These are phyloP conservation scores for Solanum acaule DNA, from an alignment of 257 asterid species.

Conservation along the genomic window DNA sequence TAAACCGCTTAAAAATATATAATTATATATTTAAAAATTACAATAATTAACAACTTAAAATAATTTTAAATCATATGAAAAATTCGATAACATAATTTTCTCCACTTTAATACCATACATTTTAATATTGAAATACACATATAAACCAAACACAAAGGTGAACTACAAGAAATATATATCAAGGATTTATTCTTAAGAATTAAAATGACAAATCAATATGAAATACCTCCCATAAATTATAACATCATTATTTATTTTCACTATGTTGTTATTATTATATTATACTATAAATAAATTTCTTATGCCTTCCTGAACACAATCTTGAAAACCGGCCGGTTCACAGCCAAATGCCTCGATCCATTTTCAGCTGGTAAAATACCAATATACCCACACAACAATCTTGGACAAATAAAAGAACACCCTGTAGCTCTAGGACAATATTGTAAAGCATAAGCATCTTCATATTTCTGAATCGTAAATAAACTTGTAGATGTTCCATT, in stretches of 20 bases:
- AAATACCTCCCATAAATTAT: not conserved
- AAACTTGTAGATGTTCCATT: not conserved
- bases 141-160: not conserved
- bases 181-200: not conserved
- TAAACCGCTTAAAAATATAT: no score
- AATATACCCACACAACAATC: slow-evolving; percentile 4
- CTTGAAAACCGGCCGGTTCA: not conserved
- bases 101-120: not conserved
- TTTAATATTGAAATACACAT: not conserved
- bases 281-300: not conserved
- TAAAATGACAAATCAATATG: not conserved
- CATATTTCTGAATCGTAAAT: not conserved
- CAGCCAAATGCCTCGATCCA: not conserved
- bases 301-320: not conserved
- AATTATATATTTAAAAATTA: no score
- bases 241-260: not conserved
- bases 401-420: not conserved
- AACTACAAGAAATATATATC: not conserved
- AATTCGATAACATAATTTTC: not conserved
- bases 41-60: no score
- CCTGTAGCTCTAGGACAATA: slow-evolving; percentile 2
- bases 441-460: not conserved
- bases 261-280: not conserved
- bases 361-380: not conserved
- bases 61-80: no score